phyloP scores from a whole-genome alignment of 2,329 filamentous ascomycete species.

The Paecilomyces sp. region DNA sequence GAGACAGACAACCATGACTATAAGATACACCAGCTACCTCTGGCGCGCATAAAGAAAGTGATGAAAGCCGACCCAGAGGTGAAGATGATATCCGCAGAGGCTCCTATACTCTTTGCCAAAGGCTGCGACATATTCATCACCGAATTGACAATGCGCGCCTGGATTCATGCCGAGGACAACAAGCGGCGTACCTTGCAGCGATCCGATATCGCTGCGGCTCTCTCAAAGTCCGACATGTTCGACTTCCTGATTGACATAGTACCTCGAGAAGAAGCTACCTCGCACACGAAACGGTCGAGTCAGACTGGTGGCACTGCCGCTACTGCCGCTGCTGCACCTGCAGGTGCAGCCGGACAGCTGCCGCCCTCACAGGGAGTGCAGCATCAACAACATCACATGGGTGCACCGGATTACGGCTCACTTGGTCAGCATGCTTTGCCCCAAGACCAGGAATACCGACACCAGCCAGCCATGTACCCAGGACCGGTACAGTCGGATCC shows the following conservation, averaged over 20 bases:
- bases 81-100: constrained; percentile 99
- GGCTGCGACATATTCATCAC: constrained; percentile 99
- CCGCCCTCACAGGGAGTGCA: constrained; percentile 40
- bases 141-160: constrained; percentile 96
- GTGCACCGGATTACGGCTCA: constrained; percentile 50
- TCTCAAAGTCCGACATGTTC: constrained; percentile 99
- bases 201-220: constrained; percentile 89
- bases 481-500: constrained; percentile 70
- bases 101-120: constrained; percentile 95
- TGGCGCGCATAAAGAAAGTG: constrained; percentile 99
- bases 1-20: constrained; percentile 96
- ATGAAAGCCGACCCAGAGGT: constrained; percentile 99
- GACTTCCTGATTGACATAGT: constrained; percentile 99
- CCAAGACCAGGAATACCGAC: constrained; percentile 71
- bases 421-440: constrained; percentile 58
- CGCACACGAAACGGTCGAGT: constrained; percentile 70
- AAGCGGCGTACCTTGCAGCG: constrained; percentile 92
- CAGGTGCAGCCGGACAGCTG: constrained; percentile 28
- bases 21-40: constrained; percentile 91
- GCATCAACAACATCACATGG: constrained; percentile 52
- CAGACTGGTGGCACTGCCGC: constrained; percentile 43
- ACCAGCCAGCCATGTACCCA: constrained; percentile 72
- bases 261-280: constrained; percentile 83
- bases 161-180: constrained; percentile 99
- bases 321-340: constrained; percentile 24